A percentile compares a stretch with the other conserved stretches of the same genome.
These are phyloP conservation scores for Candida sphagnicola DNA, from an alignment of 805 yeast species.

Conservation along the genomic window DNA sequence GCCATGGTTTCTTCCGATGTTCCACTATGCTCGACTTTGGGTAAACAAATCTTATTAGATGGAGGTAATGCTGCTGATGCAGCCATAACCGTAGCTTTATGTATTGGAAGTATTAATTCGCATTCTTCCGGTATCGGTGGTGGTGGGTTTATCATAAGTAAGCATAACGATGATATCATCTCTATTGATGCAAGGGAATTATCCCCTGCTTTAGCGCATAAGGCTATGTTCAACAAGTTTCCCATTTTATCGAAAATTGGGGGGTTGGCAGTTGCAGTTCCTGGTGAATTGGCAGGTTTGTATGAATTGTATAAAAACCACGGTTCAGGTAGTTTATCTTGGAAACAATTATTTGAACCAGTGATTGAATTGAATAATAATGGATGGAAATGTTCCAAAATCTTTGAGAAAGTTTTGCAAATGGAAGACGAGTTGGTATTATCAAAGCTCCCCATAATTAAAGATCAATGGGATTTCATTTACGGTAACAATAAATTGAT, in stretches of 20 bases:
- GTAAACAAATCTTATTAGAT: conserved; percentile 46
- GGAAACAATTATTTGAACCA: conserved; percentile 75
- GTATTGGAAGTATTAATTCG: conserved; percentile 80
- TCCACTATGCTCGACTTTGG: conserved; percentile 60
- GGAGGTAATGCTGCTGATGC: conserved; percentile 93
- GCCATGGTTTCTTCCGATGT: conserved; percentile 72
- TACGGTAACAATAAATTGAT: conserved; percentile 32
- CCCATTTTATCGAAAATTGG: conserved; percentile 61
- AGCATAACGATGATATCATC: conserved; percentile 37
- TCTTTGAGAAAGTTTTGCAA: conserved; percentile 33
- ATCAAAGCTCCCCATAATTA: conserved; percentile 20
- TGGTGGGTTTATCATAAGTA: conserved; percentile 66
- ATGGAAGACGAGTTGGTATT: conserved; percentile 23
- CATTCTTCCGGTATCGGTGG: conserved; percentile 93
- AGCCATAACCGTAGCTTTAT: conserved; percentile 80
- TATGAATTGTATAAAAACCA: conserved; percentile 54
- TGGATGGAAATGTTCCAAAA: conserved; percentile 51
- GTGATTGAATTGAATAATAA: conserved; percentile 59
- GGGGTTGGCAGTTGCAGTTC: conserved; percentile 84
- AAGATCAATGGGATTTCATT: conserved; percentile 55
- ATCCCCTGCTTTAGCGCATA: conserved; percentile 65
- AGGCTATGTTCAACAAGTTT: conserved; percentile 58
- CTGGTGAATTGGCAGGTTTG: conserved; percentile 90
- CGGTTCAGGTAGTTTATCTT: conserved; percentile 66
- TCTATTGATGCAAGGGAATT: conserved; percentile 84